Percentiles rank a stretch among this genome's conserved stretches.
Evolutionary conservation across 1,139 yeast species (phyloP).

Genomic region (Pichia sp.): DNA sequence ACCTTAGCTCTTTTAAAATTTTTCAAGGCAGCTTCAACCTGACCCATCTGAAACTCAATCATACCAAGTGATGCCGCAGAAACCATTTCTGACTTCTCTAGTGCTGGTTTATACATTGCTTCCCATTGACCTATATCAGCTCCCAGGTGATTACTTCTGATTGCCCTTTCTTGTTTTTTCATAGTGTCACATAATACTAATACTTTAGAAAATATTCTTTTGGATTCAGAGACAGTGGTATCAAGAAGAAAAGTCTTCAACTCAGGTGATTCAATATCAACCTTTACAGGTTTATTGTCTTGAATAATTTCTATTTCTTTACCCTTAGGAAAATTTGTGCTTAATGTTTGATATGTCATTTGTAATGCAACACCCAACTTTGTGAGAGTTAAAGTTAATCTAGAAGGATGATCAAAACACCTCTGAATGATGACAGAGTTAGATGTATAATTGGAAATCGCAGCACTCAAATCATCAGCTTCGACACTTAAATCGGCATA

Average conservation of each 20-base stretch:
- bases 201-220: conserved; percentile 15
- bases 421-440: conserved; percentile 17
- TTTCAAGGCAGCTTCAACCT: conserved; percentile 10
- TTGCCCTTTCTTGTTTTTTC: conserved; percentile 11
- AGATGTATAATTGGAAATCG: conserved; percentile 31
- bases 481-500: conserved; percentile 23
- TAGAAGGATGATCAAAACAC: conserved; percentile 18
- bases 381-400: conserved; percentile 15
- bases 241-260: conserved; percentile 13
- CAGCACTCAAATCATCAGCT: conserved; percentile 19
- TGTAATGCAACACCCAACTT: conserved; percentile 18
- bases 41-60: conserved; percentile 13
- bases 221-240: conserved; percentile 14
- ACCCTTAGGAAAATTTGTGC: conserved; percentile 11
- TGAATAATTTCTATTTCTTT: conserved; percentile 12
- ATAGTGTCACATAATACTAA: conserved; percentile 15
- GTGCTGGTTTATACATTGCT: conserved; percentile 14
- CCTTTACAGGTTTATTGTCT: conserved; percentile 10
- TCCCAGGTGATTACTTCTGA: conserved; percentile 8
- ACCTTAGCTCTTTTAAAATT: conserved; percentile 16
- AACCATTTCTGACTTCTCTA: conserved; percentile 20
- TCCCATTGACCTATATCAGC: conserved; percentile 13
- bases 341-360: conserved; percentile 14
- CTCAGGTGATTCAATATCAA: conserved; percentile 11
- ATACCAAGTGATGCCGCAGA: conserved; percentile 19